phyloP scores from a whole-genome alignment of 257 asterid genomes.

The Solanum neorickii region DNA sequence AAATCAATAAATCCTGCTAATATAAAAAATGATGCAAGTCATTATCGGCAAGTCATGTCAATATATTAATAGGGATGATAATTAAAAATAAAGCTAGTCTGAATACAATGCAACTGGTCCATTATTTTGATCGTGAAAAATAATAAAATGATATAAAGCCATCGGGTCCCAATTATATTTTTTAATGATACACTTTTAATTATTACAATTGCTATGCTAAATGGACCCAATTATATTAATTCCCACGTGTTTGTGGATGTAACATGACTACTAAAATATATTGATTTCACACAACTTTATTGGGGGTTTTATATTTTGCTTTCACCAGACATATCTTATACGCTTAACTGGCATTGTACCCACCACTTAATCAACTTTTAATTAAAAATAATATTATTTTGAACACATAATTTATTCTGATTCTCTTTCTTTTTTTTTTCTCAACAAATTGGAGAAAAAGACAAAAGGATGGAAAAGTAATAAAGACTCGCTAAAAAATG shows the following conservation, averaged over 20 bases:
- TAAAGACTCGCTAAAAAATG: background rate
- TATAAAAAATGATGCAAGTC: too few species aligned
- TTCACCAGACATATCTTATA: background rate
- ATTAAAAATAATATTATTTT: background rate
- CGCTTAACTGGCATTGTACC: background rate
- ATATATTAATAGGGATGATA: background rate
- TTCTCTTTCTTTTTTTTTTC: background rate
- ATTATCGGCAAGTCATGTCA: background rate
- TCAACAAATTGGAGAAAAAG: background rate
- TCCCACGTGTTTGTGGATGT: slow-evolving; percentile 12
- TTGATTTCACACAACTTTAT: background rate
- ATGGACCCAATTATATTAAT: background rate
- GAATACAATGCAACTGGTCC: slow-evolving; percentile 1
- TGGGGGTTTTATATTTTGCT: too few species aligned
- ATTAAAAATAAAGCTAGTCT: background rate
- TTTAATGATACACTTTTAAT: background rate
- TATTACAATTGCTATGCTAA: background rate
- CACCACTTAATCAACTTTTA: background rate
- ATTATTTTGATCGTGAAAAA: background rate
- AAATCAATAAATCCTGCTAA: too few species aligned
- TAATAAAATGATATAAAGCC: slow-evolving; percentile 5
- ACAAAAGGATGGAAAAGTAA: background rate
- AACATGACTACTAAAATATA: background rate
- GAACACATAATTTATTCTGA: background rate
- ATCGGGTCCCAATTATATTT: background rate